These are phyloP conservation scores for Metschnikowia lochheadii DNA, from an alignment of 805 yeast species.

Conservation along the genomic window DNA sequence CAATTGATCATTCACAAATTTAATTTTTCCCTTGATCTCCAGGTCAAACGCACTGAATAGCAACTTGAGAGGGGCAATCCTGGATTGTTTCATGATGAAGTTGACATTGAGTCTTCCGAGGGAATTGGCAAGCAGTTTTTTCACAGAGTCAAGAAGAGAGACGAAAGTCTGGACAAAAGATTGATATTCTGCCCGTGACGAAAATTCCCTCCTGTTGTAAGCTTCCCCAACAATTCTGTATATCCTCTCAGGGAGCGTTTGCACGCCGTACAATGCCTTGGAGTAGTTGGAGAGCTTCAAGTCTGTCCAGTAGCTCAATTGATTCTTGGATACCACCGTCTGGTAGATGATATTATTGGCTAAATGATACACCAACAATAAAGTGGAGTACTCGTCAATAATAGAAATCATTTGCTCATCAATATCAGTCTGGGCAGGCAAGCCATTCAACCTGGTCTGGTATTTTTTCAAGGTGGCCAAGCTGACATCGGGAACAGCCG, in stretches of 20 bases:
- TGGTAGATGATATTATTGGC: conserved; percentile 33
- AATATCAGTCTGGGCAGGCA: conserved; percentile 4
- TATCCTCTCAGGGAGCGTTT: conserved; percentile 28
- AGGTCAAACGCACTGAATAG: conserved; percentile 23
- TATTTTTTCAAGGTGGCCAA: conserved; percentile 7
- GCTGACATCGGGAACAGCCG: conserved; percentile 13
- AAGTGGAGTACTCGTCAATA: conserved; percentile 22
- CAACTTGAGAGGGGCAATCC: conserved; percentile 11
- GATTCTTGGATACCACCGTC: conserved; percentile 29
- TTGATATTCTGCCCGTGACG: neutral
- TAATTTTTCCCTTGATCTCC: conserved; percentile 25
- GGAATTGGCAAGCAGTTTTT: neutral
- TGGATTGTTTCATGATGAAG: conserved; percentile 13
- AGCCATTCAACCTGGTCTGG: conserved; percentile 5
- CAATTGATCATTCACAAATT: conserved; percentile 20
- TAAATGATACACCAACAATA: conserved; percentile 24
- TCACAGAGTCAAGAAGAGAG: conserved; percentile 5
- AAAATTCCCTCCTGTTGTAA: neutral
- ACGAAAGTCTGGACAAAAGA: neutral
- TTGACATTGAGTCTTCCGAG: conserved; percentile 10
- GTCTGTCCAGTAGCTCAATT: conserved; percentile 34
- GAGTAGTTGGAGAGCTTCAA: conserved; percentile 22
- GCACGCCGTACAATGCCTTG: conserved; percentile 32
- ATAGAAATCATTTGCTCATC: conserved; percentile 11
- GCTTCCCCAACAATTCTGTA: conserved; percentile 4